Conservation (phyloP, 2,329 filamentous ascomycete species). For the Colletotrichum sansevieriae region DNA sequence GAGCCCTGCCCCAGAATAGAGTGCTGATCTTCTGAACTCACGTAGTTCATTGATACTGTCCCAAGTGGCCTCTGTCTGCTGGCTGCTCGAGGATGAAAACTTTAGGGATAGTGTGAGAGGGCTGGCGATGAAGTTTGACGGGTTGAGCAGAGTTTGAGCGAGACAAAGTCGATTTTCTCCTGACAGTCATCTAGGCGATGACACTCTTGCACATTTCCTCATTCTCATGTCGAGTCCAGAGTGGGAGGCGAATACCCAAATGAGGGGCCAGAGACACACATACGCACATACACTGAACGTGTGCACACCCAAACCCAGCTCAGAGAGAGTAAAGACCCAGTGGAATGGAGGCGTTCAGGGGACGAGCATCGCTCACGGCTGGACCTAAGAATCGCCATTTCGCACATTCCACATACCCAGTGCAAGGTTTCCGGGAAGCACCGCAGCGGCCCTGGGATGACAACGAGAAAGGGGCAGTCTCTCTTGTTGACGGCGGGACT, state of each 20-base stretch:
- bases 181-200: background rate
- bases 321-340: background rate
- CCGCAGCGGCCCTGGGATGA: conserved; percentile 9
- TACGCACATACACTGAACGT: conserved; percentile 1
- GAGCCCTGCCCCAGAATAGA: background rate
- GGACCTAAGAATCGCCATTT: conserved; percentile 29
- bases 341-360: conserved; percentile 33
- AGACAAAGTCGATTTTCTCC: background rate
- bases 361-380: conserved; percentile 23
- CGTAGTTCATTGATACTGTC: background rate
- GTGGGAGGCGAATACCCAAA: conserved; percentile 4
- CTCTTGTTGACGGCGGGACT: conserved; percentile 4
- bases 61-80: background rate
- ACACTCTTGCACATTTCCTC: background rate
- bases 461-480: conserved; percentile 22
- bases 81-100: background rate
- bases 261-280: conserved; percentile 9
- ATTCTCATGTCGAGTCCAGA: conserved; percentile 1
- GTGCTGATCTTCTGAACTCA: background rate
- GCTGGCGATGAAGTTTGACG: background rate
- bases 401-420: conserved; percentile 26
- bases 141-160: background rate
- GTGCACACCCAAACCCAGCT: conserved; percentile 1
- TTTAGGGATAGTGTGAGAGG: background rate
- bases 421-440: conserved; percentile 1